These are phyloP conservation scores for Trypanosoma platydactyli DNA, from an alignment of 208 protist genomes.

Conservation along the genomic window DNA sequence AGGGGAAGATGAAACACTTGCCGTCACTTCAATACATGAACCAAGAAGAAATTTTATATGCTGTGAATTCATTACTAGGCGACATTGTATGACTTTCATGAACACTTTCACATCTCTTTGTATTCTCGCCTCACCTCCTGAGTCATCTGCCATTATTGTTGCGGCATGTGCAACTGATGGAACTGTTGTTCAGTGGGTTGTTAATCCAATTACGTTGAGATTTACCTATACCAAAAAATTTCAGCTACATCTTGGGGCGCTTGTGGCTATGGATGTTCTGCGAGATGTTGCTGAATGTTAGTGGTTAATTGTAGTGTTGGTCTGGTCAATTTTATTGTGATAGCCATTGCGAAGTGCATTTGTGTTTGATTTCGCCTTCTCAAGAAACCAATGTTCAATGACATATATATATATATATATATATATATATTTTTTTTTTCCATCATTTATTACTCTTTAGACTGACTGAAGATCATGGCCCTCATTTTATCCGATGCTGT, in stretches of 20 bases:
- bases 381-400: neutral
- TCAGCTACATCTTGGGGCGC: constrained; percentile 72
- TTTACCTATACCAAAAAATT: constrained; percentile 68
- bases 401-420: neutral
- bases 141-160: constrained; percentile 71
- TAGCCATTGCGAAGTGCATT: no score
- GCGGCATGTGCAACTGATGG: constrained; percentile 79
- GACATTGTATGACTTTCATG: constrained; percentile 84
- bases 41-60: constrained; percentile 52
- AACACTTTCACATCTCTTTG: constrained; percentile 80
- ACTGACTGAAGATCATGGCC: constrained; percentile 45
- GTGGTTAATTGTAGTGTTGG: neutral
- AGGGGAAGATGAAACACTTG: constrained; percentile 76
- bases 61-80: constrained; percentile 53
- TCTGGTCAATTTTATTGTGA: neutral
- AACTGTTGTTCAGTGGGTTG: constrained; percentile 76
- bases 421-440: constrained; percentile 27
- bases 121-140: constrained; percentile 60
- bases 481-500: constrained; percentile 65
- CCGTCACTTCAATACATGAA: constrained; percentile 56
- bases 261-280: constrained; percentile 66
- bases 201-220: constrained; percentile 54
- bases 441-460: constrained; percentile 20
- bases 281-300: neutral
- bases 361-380: neutral